Percentiles rank a stretch among this genome's conserved stretches.
Evolutionary conservation across 768 basidiomycete genomes (phyloP).

Genomic region (Candolleomyces eurysporus): DNA sequence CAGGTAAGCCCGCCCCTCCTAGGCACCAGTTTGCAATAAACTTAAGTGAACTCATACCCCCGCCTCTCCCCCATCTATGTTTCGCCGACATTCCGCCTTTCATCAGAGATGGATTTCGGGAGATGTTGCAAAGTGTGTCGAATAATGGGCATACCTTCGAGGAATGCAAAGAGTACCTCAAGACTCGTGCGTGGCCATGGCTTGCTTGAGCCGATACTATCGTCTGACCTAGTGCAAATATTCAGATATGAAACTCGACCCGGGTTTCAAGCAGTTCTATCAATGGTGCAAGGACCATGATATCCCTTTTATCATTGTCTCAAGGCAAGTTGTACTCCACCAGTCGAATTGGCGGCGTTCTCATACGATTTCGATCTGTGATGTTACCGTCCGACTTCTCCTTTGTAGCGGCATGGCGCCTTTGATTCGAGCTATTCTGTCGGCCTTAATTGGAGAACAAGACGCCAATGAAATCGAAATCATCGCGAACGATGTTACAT

Average conservation of each 20-base stretch:
- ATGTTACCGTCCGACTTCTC: not conserved
- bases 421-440: constrained; percentile 88
- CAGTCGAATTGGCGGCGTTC: not conserved
- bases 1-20: constrained; percentile 39
- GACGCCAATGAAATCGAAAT: constrained; percentile 79
- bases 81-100: not conserved
- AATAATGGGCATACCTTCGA: constrained; percentile 77
- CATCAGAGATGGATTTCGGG: constrained; percentile 78
- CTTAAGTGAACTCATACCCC: not conserved
- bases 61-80: not conserved
- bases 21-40: not conserved
- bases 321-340: constrained; percentile 51
- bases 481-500: constrained; percentile 86
- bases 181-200: constrained; percentile 49
- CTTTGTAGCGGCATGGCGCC: constrained; percentile 83
- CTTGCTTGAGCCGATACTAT: not conserved
- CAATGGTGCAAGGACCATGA: constrained; percentile 76
- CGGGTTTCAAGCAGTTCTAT: constrained; percentile 87
- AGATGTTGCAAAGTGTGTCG: constrained; percentile 81
- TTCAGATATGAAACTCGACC: constrained; percentile 80
- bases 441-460: constrained; percentile 72
- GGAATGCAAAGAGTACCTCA: constrained; percentile 77
- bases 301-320: constrained; percentile 91
- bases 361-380: not conserved
- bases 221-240: not conserved